Evolutionary conservation across 2,329 filamentous ascomycete species (phyloP), one percentile per base, ranked within the genome.

Genomic region (Trichoderma afroharzianum): DNA sequence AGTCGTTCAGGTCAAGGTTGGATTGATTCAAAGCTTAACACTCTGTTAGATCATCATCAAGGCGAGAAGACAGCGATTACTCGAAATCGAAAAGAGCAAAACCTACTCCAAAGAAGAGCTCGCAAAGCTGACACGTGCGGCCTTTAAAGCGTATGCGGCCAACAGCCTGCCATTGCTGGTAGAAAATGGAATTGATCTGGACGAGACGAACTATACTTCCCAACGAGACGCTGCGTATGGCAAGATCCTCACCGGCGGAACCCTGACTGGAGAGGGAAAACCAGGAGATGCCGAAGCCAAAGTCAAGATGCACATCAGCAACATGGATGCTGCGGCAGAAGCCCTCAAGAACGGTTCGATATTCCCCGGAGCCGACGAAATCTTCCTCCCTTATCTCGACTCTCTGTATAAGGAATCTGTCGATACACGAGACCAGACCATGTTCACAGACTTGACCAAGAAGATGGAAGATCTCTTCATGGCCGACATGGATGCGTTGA

Each of bases 401-500:
- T 88, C 86, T 11, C 79, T 90, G 4, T 88, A 90, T 79, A 89
- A 88, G 80, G 87, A 89, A 77, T 86, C 85, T 0, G 86, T 91
- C 73, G 88, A 90, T 76, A 88, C 87, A 1, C 84, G 83, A 70
- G 88, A 91, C 74, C 88, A 91, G 78, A 86, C 84, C 67, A 95
- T 98, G 72, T 98, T 97, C 81, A 96, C 93, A 3, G 90, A 93
- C 74, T 87, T 98, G 32, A 97, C 95, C 0, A 88, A 92, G 80
- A 91, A 91, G 78, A 97, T 94, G 84, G 95, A 98, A 81, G 85
- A 88, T n/a, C 88, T 93, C 15, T 98, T 98, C 81, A 92, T 93
- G 79, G 90, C 92, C 71, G 95, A 98, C 77, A 95, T 98, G 91
- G 87, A 90, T 73, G 90, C 90, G 7, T 84, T 98, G 64, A 98